phyloP scores from a whole-genome alignment of 176 grass and related monocot species.

The Oryza longistaminata region DNA sequence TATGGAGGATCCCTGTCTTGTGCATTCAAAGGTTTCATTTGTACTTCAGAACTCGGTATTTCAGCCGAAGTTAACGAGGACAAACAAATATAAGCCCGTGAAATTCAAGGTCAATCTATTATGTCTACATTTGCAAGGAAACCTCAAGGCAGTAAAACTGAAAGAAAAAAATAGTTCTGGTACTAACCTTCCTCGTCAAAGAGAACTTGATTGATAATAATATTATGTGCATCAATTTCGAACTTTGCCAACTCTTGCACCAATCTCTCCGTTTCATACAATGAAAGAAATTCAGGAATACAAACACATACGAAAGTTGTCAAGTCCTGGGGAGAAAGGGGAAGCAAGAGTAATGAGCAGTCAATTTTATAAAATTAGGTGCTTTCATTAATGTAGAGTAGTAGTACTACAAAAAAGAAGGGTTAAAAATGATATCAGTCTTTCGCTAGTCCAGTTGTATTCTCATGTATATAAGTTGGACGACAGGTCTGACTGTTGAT shows the following conservation, averaged over 20 bases:
- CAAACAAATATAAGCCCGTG: background rate
- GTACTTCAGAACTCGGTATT: background rate
- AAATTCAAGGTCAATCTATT: background rate
- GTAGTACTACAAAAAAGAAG: background rate
- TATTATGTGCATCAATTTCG: constrained; percentile 93
- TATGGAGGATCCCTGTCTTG: background rate
- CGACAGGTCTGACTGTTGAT: background rate
- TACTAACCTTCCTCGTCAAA: constrained; percentile 92
- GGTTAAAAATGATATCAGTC: background rate
- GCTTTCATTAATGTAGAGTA: constrained; percentile 25
- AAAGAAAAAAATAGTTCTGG: background rate
- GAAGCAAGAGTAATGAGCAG: background rate
- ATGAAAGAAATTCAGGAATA: constrained; percentile 98
- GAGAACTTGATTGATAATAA: constrained; percentile 98
- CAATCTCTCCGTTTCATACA: constrained; percentile 99
- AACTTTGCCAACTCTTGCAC: constrained; percentile 98
- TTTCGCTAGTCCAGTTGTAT: background rate
- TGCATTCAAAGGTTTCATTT: constrained; percentile 1
- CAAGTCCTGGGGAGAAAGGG: constrained; percentile 68
- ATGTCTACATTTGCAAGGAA: constrained; percentile 18
- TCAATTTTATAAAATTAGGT: constrained; percentile 8
- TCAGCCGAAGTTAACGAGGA: constrained; percentile 11
- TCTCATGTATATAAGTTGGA: background rate
- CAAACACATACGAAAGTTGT: constrained; percentile 99
- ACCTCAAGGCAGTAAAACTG: background rate